phyloP scores from a whole-genome alignment of 1,284 basidiomycete species.

The Ustilago sp. region DNA sequence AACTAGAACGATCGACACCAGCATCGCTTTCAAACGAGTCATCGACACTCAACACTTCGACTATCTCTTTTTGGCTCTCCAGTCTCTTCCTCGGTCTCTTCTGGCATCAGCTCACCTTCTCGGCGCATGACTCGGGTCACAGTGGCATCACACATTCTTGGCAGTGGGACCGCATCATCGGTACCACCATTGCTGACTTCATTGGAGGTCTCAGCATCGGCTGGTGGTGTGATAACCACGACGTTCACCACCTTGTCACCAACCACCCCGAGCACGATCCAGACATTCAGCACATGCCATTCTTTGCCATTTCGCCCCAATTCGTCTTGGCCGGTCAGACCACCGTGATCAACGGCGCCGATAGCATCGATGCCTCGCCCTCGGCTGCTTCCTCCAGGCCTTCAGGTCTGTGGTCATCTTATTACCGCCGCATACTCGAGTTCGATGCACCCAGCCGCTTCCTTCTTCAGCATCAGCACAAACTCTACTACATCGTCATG shows the following conservation, averaged over 20 bases:
- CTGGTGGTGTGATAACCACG: conserved; percentile 99
- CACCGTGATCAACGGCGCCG: conserved; percentile 26
- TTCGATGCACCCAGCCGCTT: conserved; percentile 80
- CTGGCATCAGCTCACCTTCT: conserved; percentile 95
- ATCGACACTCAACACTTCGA: conserved; percentile 13
- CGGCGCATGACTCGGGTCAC: conserved; percentile 94
- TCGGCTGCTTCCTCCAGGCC: conserved; percentile 11
- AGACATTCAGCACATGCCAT: conserved; percentile 94
- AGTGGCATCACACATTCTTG: conserved; percentile 91
- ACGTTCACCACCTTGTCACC: conserved; percentile 95
- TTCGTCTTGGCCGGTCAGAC: conserved; percentile 72
- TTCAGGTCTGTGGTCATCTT: conserved; percentile 83
- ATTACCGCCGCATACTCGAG: conserved; percentile 88
- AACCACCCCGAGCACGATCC: conserved; percentile 94
- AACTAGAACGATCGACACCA: background rate
- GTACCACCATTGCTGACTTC: conserved; percentile 85
- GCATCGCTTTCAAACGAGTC: background rate
- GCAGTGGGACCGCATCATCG: conserved; percentile 82
- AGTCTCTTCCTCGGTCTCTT: conserved; percentile 85
- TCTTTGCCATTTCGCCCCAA: conserved; percentile 90
- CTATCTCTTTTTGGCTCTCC: conserved; percentile 74
- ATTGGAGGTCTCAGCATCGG: conserved; percentile 91
- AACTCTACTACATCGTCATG: conserved; percentile 92
- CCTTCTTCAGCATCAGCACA: conserved; percentile 85
- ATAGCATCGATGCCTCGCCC: conserved; percentile 3